These are phyloP conservation scores for Arthrobotrys entomopaga DNA, from an alignment of 2,329 filamentous ascomycete genomes.

Conservation along the genomic window DNA sequence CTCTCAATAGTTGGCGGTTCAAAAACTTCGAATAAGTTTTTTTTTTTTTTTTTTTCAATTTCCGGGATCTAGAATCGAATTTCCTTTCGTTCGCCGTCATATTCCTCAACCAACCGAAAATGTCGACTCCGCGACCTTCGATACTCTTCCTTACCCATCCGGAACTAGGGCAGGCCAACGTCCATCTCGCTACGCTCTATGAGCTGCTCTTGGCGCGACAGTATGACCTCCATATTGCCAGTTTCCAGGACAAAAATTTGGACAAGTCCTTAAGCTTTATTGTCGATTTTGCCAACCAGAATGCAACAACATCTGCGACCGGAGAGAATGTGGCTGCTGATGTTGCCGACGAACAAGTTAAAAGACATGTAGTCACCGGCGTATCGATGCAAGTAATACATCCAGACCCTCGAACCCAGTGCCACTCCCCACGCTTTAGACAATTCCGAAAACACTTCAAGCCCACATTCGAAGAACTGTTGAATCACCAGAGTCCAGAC, in stretches of 20 bases:
- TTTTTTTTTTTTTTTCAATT: conserved; percentile 1
- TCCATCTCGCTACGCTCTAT: conserved; percentile 53
- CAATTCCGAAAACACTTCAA: conserved; percentile 50
- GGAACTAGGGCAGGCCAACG: conserved; percentile 56
- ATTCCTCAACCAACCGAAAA: background rate
- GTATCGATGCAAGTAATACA: conserved; percentile 52
- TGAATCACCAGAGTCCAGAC: conserved; percentile 49
- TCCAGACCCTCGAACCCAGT: conserved; percentile 48
- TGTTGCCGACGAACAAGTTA: conserved; percentile 23
- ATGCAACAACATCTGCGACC: background rate
- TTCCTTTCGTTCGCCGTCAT: background rate
- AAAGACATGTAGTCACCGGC: conserved; percentile 38
- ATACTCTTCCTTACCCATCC: conserved; percentile 56
- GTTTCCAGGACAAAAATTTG: conserved; percentile 43
- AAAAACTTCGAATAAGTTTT: background rate
- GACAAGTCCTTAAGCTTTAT: conserved; percentile 47
- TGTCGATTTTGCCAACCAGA: conserved; percentile 44
- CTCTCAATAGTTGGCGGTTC: background rate
- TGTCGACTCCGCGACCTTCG: conserved; percentile 24
- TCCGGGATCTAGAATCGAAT: background rate
- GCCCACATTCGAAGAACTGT: conserved; percentile 36
- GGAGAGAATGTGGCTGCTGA: background rate
- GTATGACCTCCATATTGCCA: conserved; percentile 55
- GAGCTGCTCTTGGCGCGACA: conserved; percentile 38
- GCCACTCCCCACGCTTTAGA: conserved; percentile 41